Conservation (phyloP, 2,329 filamentous ascomycete species). For the Aureobasidium sp. region DNA sequence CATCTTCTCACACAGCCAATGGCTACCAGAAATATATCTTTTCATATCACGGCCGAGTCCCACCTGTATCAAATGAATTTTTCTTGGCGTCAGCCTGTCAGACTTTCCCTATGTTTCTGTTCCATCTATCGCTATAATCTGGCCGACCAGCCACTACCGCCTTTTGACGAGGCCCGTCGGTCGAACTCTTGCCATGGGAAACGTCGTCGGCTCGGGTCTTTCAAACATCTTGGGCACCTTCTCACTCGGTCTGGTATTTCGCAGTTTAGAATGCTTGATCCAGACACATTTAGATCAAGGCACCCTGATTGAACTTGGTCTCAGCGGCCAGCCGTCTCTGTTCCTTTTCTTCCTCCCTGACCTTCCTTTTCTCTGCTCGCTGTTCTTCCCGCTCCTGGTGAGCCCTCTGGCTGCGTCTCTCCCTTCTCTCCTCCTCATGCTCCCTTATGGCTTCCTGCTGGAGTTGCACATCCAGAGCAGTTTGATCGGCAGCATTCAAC, state of each 20-base stretch:
- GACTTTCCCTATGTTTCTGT: neutral
- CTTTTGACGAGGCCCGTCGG: neutral
- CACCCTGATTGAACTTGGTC: conserved; percentile 29
- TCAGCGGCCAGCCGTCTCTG: conserved; percentile 29
- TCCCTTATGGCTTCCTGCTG: conserved; percentile 22
- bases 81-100: neutral
- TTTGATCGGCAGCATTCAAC: conserved; percentile 36
- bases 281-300: neutral
- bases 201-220: conserved; percentile 45
- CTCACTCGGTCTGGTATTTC: conserved; percentile 42
- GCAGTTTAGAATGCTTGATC: conserved; percentile 20
- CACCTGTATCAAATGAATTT: neutral
- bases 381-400: conserved; percentile 28
- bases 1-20: neutral
- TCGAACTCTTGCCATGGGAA: conserved; percentile 41
- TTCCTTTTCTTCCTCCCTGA: conserved; percentile 25
- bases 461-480: conserved; percentile 30
- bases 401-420: conserved; percentile 26
- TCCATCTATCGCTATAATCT: neutral
- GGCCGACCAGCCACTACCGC: neutral
- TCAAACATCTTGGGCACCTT: conserved; percentile 48
- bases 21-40: neutral
- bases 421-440: conserved; percentile 25
- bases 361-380: conserved; percentile 26
- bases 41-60: neutral